Evolutionary conservation across 192 early-diverging fungal genomes (phyloP).

Genomic region (Chytriomyces sp.): DNA sequence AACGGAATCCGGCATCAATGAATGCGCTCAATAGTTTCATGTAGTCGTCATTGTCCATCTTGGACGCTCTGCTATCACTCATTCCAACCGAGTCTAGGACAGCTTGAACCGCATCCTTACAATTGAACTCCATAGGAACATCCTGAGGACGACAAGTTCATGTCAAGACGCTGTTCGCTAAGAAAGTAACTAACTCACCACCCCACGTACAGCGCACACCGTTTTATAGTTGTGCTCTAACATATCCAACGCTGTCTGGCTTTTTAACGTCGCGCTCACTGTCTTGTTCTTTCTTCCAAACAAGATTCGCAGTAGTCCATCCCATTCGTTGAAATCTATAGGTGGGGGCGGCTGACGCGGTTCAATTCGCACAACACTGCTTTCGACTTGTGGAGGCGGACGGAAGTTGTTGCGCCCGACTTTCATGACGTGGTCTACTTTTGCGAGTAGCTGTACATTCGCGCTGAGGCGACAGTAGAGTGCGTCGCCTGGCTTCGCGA

Average conservation of each 20-base stretch:
- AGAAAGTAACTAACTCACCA: constrained; percentile 38
- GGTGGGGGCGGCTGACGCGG: constrained; percentile 93
- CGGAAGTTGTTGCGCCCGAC: constrained; percentile 97
- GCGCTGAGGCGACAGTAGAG: constrained; percentile 91
- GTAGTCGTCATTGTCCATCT: constrained; percentile 94
- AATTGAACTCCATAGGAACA: constrained; percentile 75
- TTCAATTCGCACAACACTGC: constrained; percentile 89
- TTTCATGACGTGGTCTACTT: constrained; percentile 97
- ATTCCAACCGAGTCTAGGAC: constrained; percentile 73
- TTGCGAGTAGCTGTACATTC: constrained; percentile 91
- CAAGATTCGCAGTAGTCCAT: constrained; percentile 90
- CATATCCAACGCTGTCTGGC: constrained; percentile 81
- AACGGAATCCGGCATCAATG: constrained; percentile 90
- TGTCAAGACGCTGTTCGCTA: neutral
- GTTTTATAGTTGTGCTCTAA: constrained; percentile 97
- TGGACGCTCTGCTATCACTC: constrained; percentile 78
- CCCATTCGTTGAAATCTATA: constrained; percentile 94
- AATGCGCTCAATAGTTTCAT: constrained; percentile 87
- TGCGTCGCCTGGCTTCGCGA: constrained; percentile 91
- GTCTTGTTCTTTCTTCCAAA: constrained; percentile 97
- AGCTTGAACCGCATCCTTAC: constrained; percentile 74
- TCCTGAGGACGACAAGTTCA: neutral
- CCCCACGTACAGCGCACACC: constrained; percentile 77
- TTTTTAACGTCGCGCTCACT: constrained; percentile 87
- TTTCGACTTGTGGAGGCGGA: constrained; percentile 96